Evolutionary conservation across 306 rosid genomes (phyloP).

Genomic region (Inga leiocalycina): DNA sequence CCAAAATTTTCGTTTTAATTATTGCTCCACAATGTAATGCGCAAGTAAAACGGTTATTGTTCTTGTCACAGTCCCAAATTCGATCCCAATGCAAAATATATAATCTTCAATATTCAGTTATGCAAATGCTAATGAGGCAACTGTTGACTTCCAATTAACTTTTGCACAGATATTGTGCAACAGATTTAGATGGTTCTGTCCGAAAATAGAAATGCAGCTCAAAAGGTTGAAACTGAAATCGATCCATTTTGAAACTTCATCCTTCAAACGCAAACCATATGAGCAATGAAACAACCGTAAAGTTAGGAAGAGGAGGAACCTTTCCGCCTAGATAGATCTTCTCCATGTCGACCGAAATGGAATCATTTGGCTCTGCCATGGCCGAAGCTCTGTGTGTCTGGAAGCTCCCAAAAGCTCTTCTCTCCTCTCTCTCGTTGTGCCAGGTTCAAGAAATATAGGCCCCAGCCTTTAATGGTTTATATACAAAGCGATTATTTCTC

Average conservation of each 20-base stretch:
- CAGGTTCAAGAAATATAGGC: slow-evolving; percentile 37
- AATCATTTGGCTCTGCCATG: slow-evolving; percentile 75
- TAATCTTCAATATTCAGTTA: neutral
- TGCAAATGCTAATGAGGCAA: neutral
- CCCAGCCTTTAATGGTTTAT: slow-evolving; percentile 57
- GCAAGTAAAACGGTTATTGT: slow-evolving; percentile 16
- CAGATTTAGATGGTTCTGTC: neutral
- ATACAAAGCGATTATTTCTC: slow-evolving; percentile 48
- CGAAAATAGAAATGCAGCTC: slow-evolving; percentile 36
- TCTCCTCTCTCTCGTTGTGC: neutral
- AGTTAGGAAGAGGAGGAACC: slow-evolving; percentile 39
- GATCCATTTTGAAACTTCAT: slow-evolving; percentile 14
- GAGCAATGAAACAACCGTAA: neutral
- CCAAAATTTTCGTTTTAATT: neutral
- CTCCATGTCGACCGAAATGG: slow-evolving; percentile 80
- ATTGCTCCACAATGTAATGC: slow-evolving; percentile 12
- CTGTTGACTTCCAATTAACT: slow-evolving; percentile 8
- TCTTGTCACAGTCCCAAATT: slow-evolving; percentile 17
- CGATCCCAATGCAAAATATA: slow-evolving; percentile 25
- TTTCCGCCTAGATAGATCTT: slow-evolving; percentile 97
- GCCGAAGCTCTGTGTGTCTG: slow-evolving; percentile 54
- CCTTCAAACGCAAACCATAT: slow-evolving; percentile 25
- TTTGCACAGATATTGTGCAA: slow-evolving; percentile 3
- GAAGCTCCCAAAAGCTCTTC: slow-evolving; percentile 48
- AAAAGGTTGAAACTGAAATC: neutral